These are phyloP conservation scores for Ophiostoma perfectum DNA, from an alignment of 2,329 filamentous ascomycete species.

Conservation along the genomic window DNA sequence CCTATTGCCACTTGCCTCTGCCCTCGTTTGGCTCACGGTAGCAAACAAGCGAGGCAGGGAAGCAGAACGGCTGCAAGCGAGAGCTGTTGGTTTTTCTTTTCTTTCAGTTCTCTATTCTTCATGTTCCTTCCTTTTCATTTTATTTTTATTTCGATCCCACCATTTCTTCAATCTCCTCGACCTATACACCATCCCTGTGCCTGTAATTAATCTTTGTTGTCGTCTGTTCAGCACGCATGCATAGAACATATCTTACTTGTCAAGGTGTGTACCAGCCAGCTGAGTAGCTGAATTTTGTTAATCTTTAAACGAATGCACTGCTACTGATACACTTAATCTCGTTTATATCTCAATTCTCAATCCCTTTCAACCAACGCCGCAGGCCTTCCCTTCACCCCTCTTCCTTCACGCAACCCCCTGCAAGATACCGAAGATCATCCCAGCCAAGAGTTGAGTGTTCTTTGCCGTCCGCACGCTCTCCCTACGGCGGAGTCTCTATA, in stretches of 20 bases:
- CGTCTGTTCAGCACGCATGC: not conserved
- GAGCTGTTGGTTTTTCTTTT: not conserved
- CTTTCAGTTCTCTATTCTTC: not conserved
- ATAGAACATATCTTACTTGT: not conserved
- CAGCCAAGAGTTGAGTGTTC: not conserved
- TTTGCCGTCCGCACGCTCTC: not conserved
- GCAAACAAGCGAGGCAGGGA: not conserved
- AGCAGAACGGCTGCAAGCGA: constrained; percentile 3
- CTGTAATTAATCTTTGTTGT: constrained; percentile 5
- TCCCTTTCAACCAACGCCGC: not conserved
- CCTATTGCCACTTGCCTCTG: not conserved
- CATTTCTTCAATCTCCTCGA: not conserved
- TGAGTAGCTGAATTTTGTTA: not conserved
- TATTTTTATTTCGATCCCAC: not conserved
- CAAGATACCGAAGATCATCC: constrained; percentile 6
- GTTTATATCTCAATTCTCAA: not conserved
- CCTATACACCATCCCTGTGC: not conserved
- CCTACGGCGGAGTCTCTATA: not conserved
- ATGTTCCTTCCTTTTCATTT: not conserved
- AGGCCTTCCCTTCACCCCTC: not conserved
- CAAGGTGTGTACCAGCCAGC: not conserved
- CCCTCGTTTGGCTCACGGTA: not conserved
- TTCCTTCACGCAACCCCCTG: not conserved
- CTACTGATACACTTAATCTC: not conserved
- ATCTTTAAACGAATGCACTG: not conserved